Evolutionary conservation across 345 rosid species (phyloP).

Genomic region (Gossypium raimondii): DNA sequence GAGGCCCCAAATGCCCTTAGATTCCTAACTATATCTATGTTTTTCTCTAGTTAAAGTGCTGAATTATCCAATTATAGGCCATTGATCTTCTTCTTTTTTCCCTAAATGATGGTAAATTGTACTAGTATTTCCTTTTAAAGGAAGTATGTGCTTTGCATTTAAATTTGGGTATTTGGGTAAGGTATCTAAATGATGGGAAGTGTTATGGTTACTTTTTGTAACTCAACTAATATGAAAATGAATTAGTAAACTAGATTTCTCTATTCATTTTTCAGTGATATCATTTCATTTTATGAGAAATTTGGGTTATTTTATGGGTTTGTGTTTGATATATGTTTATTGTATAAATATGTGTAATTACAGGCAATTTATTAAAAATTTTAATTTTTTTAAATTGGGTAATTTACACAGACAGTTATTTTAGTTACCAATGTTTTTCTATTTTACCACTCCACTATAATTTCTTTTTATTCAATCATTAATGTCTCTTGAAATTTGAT

Average conservation of each 20-base stretch:
- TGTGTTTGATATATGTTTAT: too few relatives aligned
- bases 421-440: too few relatives aligned
- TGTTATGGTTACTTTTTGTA: neutral
- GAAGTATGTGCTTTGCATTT: neutral
- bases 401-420: too few relatives aligned
- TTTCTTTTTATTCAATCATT: too few relatives aligned
- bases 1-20: constrained; percentile 67
- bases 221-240: neutral
- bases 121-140: neutral
- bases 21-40: neutral
- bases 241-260: neutral
- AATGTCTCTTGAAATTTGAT: too few relatives aligned
- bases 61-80: too few relatives aligned
- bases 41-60: neutral
- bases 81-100: too few relatives aligned
- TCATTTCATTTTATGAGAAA: neutral
- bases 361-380: too few relatives aligned
- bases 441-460: too few relatives aligned
- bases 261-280: neutral
- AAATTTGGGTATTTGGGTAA: neutral
- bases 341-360: too few relatives aligned
- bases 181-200: neutral
- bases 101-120: neutral
- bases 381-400: too few relatives aligned
- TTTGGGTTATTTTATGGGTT: neutral